Base-by-base conservation (phyloP, 1,284 basidiomycete genomes). In the Apiotrichum porosum region DNA sequence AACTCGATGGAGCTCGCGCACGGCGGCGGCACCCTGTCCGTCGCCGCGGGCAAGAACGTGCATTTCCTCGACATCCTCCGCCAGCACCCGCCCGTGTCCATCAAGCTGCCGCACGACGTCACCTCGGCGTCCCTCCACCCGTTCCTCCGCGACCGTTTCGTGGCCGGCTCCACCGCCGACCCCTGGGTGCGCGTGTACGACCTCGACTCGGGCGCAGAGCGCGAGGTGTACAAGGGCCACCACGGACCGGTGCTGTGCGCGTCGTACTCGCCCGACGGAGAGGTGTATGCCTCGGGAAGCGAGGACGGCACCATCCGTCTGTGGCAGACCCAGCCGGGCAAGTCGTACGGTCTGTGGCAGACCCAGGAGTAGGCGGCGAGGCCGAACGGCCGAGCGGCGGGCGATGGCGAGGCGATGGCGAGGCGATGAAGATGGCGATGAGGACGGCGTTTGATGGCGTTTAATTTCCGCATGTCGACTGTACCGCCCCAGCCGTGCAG, bases 141-240 rank as follows among this genome's bases (percentile, higher is more conserved):
- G 1, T 81, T 86, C 51, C 72, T 82, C 39, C 84, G 88, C 61
- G 88, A 95, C 71, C 80, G 88, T 26, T 97, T 97, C 71, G 85
- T 97, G 35, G 92, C 88, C 0, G 94, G 95, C n/a, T 88, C 83
- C 54, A 79, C 80, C 35, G 81, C 78, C 12, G 95, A 98, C 71
- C 92, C 95, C 57, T 98, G 95, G 95, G 92, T 98, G 19, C 79
- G 94, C 35, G 83, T 97, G 28, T 93, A 97, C 67, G 86, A 88
- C 35, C 83, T 91, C 63, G 70, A 76, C 32, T 81, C 85, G n/a
- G 94, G 89, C 2, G 81, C 84, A 66, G 91, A 97, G 75, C 76
- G 81, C 54, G 94, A 97, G 53, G 82, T 97, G 47, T 80, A 94
- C 60, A 97, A 97, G 73, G 94, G 94, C 6, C 95, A 98, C 69